phyloP scores from a whole-genome alignment of 371 early-diverging fungal species.

The Pancytospora epiphaga region DNA sequence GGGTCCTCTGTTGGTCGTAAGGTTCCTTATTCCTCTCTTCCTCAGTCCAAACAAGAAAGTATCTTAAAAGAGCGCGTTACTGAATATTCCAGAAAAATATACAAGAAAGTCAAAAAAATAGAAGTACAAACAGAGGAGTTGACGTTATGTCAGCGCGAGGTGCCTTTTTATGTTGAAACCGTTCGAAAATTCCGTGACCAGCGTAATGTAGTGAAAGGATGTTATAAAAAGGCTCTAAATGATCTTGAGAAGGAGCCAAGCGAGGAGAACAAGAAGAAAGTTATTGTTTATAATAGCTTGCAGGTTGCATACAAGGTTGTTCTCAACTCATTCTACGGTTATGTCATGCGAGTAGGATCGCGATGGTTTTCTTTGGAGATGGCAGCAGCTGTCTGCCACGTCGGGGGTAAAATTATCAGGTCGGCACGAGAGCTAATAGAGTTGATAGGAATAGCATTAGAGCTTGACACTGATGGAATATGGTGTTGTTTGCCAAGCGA shows the following conservation, averaged over 20 bases:
- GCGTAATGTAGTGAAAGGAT: constrained; percentile 87
- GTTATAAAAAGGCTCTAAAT: constrained; percentile 77
- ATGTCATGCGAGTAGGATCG: constrained; percentile 95
- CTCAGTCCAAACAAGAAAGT: constrained; percentile 65
- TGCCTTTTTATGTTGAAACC: constrained; percentile 95
- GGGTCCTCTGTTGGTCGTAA: no score
- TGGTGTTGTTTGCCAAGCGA: constrained; percentile 88
- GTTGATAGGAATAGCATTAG: constrained; percentile 82
- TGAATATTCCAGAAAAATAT: constrained; percentile 78
- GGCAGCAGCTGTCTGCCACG: constrained; percentile 91
- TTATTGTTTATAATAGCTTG: constrained; percentile 83
- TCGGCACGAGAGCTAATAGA: constrained; percentile 82
- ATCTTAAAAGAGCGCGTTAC: constrained; percentile 70
- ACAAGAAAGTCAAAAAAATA: constrained; percentile 70
- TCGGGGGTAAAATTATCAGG: constrained; percentile 89
- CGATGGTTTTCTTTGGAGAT: constrained; percentile 99
- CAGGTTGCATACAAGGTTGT: constrained; percentile 94
- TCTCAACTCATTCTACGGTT: constrained; percentile 94
- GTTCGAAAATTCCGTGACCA: constrained; percentile 91
- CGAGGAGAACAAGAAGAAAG: constrained; percentile 69
- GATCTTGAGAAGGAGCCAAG: constrained; percentile 67
- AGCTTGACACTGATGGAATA: constrained; percentile 97
- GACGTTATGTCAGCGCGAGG: constrained; percentile 89
- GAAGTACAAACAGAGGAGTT: constrained; percentile 33
- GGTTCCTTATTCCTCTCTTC: constrained; percentile 67